Percentiles rank a stretch among this genome's conserved stretches.
phyloP scores from a whole-genome alignment of 306 rosid species.

The Glycine soja region DNA sequence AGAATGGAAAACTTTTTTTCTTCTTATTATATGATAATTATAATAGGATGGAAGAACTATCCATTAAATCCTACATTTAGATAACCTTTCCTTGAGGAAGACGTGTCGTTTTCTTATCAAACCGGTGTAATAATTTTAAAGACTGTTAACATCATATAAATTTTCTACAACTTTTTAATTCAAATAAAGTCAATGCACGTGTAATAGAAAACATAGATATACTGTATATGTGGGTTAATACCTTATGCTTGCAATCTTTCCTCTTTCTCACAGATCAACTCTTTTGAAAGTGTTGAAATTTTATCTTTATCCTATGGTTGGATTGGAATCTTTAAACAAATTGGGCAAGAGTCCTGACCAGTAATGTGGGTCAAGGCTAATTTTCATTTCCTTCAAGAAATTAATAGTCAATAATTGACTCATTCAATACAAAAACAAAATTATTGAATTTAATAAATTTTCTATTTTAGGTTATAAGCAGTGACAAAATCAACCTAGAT shows the following conservation, averaged over 20 bases:
- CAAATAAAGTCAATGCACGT: slow-evolving; percentile 46
- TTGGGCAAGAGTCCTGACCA: background rate
- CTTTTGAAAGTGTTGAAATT: background rate
- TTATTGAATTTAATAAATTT: too few relatives aligned
- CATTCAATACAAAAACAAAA: too few relatives aligned
- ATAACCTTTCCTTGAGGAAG: background rate
- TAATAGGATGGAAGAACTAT: too few relatives aligned
- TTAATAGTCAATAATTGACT: background rate
- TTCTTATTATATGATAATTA: too few relatives aligned
- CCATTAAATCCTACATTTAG: background rate
- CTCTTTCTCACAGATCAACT: background rate
- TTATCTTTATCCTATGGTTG: background rate
- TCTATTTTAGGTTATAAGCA: too few relatives aligned
- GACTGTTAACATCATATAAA: background rate
- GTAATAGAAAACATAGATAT: slow-evolving; percentile 26
- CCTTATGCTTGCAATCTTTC: background rate
- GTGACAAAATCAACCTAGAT: too few relatives aligned
- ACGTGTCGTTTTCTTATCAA: background rate
- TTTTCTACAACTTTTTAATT: background rate
- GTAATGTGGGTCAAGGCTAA: background rate
- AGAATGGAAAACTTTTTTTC: too few relatives aligned
- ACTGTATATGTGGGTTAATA: background rate
- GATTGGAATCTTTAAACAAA: background rate
- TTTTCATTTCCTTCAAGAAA: background rate
- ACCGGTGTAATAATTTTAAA: background rate